Conservation (phyloP, 2,329 filamentous ascomycete species). For the Fusarium phyllophilum region DNA sequence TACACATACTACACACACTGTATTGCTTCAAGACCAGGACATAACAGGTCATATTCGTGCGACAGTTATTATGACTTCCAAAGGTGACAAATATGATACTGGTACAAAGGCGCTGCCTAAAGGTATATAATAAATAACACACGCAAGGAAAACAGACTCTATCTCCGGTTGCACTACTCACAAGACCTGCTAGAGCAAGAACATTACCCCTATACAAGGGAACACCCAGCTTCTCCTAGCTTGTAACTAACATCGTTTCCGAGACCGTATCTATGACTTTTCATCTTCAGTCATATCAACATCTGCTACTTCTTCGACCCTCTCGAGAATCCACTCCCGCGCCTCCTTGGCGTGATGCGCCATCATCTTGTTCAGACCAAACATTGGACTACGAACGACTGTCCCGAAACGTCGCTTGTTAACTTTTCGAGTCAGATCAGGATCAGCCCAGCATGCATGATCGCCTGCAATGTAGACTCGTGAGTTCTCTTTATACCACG, state of each 20-base stretch:
- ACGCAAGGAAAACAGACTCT: background rate
- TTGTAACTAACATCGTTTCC: background rate
- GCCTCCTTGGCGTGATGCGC: constrained; percentile 62
- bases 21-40: background rate
- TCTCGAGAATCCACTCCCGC: constrained; percentile 60
- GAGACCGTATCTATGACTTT: constrained; percentile 40
- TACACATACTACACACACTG: background rate
- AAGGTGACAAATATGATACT: background rate
- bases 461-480: constrained; percentile 79
- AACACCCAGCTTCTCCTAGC: background rate
- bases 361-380: constrained; percentile 67
- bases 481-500: constrained; percentile 87
- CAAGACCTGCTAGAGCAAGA: background rate
- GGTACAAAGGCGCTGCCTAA: background rate
- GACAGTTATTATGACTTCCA: background rate
- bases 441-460: constrained; percentile 80
- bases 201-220: background rate
- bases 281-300: constrained; percentile 64
- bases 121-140: constrained; percentile 16
- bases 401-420: constrained; percentile 69
- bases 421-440: constrained; percentile 68
- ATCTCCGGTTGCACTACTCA: background rate
- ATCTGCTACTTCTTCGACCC: constrained; percentile 47
- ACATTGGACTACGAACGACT: constrained; percentile 62
- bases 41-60: background rate